Evolutionary conservation across 169 alveolate species (phyloP).

Genomic region (Cryptosporidium muris): DNA sequence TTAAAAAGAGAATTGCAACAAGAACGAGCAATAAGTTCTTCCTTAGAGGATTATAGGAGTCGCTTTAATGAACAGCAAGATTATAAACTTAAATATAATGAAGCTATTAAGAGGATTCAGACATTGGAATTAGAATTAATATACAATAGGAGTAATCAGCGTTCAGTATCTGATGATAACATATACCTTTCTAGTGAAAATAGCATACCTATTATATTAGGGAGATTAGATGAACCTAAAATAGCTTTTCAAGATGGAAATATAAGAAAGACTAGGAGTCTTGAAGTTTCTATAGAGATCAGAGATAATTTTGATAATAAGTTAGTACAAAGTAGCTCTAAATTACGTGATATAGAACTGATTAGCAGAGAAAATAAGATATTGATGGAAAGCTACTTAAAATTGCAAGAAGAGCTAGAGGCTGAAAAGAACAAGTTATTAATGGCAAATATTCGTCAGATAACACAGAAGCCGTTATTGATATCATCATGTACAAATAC

Average conservation of each 20-base stretch:
- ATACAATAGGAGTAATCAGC: not conserved
- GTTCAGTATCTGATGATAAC: not conserved
- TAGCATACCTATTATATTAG: conserved; percentile 38
- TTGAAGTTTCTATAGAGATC: not conserved
- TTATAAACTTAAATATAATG: conserved; percentile 49
- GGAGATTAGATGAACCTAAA: not conserved
- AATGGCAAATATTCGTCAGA: conserved; percentile 39
- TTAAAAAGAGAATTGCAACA: conserved; percentile 22
- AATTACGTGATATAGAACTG: conserved; percentile 5
- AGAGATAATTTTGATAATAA: not conserved
- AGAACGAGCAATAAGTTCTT: not conserved
- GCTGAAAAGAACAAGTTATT: conserved; percentile 23
- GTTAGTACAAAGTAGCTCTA: not conserved
- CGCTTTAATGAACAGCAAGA: conserved; percentile 26
- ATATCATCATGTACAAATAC: conserved; percentile 50
- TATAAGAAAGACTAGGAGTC: not conserved
- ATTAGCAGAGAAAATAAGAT: conserved; percentile 14
- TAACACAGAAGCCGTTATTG: conserved; percentile 56
- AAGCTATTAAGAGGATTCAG: conserved; percentile 38
- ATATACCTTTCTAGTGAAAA: not conserved
- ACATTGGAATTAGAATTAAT: conserved; percentile 47
- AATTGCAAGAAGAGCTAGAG: conserved; percentile 50
- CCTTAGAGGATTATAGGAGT: conserved; percentile 1
- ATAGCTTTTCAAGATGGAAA: not conserved
- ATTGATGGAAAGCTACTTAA: conserved; percentile 2